A percentile compares a stretch with the other conserved stretches of the same genome.
Evolutionary conservation across 208 protist species (phyloP).

Genomic region (Wallacemonas sp.): DNA sequence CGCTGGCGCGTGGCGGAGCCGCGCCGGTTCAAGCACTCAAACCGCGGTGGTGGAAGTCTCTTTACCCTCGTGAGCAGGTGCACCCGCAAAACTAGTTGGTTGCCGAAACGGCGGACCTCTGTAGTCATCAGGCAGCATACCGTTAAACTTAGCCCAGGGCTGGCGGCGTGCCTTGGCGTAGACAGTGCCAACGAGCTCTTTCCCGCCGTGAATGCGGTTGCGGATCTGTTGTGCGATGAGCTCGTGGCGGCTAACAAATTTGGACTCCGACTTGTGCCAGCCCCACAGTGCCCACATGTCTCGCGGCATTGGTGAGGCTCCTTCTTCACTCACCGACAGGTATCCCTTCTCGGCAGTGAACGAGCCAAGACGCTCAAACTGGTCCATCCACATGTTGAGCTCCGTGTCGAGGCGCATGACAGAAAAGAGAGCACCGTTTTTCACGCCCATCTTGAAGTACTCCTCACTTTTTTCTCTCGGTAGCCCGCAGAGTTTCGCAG

Average conservation of each 20-base stretch:
- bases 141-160: conserved; percentile 85
- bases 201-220: conserved; percentile 57
- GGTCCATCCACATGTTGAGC: conserved; percentile 91
- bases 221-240: conserved; percentile 71
- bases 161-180: conserved; percentile 73
- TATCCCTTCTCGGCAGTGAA: conserved; percentile 72
- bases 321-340: conserved; percentile 83
- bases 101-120: conserved; percentile 53
- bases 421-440: conserved; percentile 47
- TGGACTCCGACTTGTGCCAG: conserved; percentile 82
- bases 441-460: conserved; percentile 79
- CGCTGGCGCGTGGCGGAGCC: not conserved
- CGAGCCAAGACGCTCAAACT: conserved; percentile 86
- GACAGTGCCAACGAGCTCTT: conserved; percentile 76
- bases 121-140: conserved; percentile 79
- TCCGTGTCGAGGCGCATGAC: conserved; percentile 89
- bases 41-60: conserved; percentile 15
- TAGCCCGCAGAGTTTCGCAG: conserved; percentile 47
- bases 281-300: conserved; percentile 91
- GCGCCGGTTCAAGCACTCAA: conserved; percentile 13
- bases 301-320: conserved; percentile 75
- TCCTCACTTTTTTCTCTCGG: conserved; percentile 61
- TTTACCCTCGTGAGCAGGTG: conserved; percentile 31
- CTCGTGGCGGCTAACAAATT: conserved; percentile 71
- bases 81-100: conserved; percentile 55